These are phyloP conservation scores for Massarina eburnea DNA, from an alignment of 2,329 filamentous ascomycete genomes.

Conservation along the genomic window DNA sequence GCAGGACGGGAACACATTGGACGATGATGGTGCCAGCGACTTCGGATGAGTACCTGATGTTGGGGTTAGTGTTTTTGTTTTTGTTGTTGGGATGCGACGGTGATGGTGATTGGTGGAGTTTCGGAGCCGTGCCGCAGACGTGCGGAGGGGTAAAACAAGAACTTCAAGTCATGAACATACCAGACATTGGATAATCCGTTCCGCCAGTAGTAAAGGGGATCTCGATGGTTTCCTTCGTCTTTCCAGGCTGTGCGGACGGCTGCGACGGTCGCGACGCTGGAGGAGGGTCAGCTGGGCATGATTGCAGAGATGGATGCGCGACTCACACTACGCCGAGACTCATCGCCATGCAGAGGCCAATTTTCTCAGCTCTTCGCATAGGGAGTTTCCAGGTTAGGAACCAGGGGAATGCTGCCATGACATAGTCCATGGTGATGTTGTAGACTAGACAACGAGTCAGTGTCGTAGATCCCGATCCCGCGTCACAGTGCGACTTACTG, in stretches of 20 bases:
- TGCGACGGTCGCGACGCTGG: constrained; percentile 53
- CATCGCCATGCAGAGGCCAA: constrained; percentile 55
- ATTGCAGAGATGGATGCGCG: no score
- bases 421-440: constrained; percentile 58
- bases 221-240: constrained; percentile 51
- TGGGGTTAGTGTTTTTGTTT: background rate
- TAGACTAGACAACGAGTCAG: constrained; percentile 43
- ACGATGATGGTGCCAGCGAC: constrained; percentile 58
- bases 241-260: constrained; percentile 55
- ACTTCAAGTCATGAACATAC: background rate
- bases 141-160: background rate
- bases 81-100: background rate
- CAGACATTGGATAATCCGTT: constrained; percentile 1
- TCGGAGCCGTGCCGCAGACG: no score
- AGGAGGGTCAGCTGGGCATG: constrained; percentile 2
- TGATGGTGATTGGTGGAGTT: background rate
- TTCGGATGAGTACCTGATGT: constrained; percentile 43
- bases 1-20: constrained; percentile 56
- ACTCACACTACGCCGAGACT: constrained; percentile 41
- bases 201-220: constrained; percentile 48
- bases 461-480: background rate
- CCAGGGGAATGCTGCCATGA: constrained; percentile 55
- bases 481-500: constrained; percentile 38
- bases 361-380: constrained; percentile 53
- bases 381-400: constrained; percentile 52